These are phyloP conservation scores for Arthrobotrys entomopaga DNA, from an alignment of 2,329 filamentous ascomycete species.

Conservation along the genomic window DNA sequence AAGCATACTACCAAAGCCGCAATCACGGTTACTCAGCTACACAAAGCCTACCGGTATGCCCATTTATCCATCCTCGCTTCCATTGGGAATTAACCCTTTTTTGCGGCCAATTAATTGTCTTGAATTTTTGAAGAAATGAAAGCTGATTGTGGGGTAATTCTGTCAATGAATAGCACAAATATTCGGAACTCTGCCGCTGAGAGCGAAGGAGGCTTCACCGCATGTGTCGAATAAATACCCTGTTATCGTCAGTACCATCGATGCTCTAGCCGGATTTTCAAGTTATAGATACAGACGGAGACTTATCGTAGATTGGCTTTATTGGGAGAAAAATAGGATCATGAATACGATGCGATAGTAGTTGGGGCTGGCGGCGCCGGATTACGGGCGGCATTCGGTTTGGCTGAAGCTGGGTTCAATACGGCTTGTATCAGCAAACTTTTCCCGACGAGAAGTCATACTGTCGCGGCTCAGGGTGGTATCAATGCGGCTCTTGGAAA, in stretches of 20 bases:
- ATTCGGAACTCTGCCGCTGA: conserved; percentile 83
- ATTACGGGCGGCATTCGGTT: conserved; percentile 83
- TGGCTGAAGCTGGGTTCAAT: conserved; percentile 89
- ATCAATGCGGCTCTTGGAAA: conserved; percentile 91
- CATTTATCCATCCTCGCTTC: conserved; percentile 1
- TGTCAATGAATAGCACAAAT: conserved; percentile 73
- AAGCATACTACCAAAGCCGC: conserved; percentile 73
- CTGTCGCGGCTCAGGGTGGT: conserved; percentile 82
- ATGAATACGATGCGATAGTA: conserved; percentile 98
- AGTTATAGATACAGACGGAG: neutral
- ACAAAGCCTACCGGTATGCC: conserved; percentile 79
- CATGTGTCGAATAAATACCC: conserved; percentile 91
- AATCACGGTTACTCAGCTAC: conserved; percentile 84
- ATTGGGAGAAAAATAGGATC: conserved; percentile 71
- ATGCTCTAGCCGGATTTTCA: neutral
- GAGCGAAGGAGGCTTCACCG: conserved; percentile 91
- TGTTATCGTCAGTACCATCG: conserved; percentile 77
- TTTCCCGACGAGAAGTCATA: conserved; percentile 86
- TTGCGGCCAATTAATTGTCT: neutral
- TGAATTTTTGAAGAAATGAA: neutral
- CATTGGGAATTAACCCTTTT: neutral
- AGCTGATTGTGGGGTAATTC: conserved; percentile 47
- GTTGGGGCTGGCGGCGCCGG: conserved; percentile 85
- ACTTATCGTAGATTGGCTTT: conserved; percentile 52
- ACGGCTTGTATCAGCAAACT: conserved; percentile 87